A percentile compares a stretch with the other conserved stretches of the same genome.
These are phyloP conservation scores for Trypethelium eluteriae DNA, from an alignment of 495 filamentous ascomycete genomes.

Conservation along the genomic window DNA sequence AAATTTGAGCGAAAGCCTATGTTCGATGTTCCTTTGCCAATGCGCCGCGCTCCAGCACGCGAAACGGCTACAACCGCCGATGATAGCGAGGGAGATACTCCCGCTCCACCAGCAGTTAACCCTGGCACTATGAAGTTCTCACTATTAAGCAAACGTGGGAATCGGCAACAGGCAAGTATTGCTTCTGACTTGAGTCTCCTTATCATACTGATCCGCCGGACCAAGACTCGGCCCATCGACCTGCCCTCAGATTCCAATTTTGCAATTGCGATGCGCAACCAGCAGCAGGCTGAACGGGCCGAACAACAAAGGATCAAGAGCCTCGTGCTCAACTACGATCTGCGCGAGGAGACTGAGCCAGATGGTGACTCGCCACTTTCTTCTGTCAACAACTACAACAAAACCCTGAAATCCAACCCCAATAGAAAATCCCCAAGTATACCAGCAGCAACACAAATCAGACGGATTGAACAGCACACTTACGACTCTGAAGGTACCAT, in stretches of 20 bases:
- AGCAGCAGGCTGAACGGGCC: constrained; percentile 88
- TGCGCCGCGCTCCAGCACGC: constrained; percentile 60
- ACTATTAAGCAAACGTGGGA: constrained; percentile 90
- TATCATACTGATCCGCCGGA: constrained; percentile 16
- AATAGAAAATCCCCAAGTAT: constrained; percentile 16
- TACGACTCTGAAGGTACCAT: constrained; percentile 26
- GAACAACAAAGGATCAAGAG: constrained; percentile 98
- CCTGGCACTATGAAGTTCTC: constrained; percentile 84
- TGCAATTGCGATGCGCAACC: constrained; percentile 88
- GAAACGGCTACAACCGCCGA: constrained; percentile 42
- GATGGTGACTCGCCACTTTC: constrained; percentile 60
- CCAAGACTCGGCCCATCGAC: constrained; percentile 86
- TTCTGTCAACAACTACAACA: constrained; percentile 32
- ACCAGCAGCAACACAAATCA: not conserved
- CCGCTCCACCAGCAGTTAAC: constrained; percentile 31
- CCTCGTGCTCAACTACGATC: constrained; percentile 91
- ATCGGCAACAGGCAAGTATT: constrained; percentile 73
- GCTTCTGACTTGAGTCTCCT: not conserved
- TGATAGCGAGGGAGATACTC: constrained; percentile 41
- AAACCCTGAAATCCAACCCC: constrained; percentile 38
- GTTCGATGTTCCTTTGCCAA: constrained; percentile 89
- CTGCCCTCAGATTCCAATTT: constrained; percentile 91
- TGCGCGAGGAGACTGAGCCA: constrained; percentile 65
- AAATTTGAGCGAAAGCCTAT: constrained; percentile 89
- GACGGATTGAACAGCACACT: constrained; percentile 23